Conservation (phyloP, 225 moss, liverwort and hornwort genomes). For the Marchantia polymorpha region DNA sequence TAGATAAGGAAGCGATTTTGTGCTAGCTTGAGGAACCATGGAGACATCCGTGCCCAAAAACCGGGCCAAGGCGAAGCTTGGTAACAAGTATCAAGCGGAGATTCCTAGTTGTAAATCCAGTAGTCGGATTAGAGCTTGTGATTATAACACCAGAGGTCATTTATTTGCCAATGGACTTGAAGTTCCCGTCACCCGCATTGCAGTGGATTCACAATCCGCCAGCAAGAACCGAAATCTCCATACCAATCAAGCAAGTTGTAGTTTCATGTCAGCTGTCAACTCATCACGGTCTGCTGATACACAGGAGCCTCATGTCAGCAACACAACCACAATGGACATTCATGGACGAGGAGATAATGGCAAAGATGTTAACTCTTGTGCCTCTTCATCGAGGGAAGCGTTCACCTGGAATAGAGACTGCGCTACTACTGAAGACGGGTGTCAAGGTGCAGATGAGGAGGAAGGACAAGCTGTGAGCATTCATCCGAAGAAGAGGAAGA, state of each 20-base stretch:
- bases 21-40: slow-evolving; percentile 17
- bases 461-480: slow-evolving; percentile 11
- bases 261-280: slow-evolving; percentile 31
- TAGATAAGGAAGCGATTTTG: slow-evolving; percentile 11
- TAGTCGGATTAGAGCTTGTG: slow-evolving; percentile 32
- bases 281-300: slow-evolving; percentile 25
- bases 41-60: slow-evolving; percentile 16
- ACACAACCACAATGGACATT: background rate
- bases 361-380: slow-evolving; percentile 45
- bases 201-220: slow-evolving; percentile 14
- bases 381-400: slow-evolving; percentile 39
- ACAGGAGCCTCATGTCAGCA: slow-evolving; percentile 2
- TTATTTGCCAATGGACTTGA: slow-evolving; percentile 41
- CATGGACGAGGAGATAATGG: background rate
- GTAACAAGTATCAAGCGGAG: slow-evolving; percentile 36
- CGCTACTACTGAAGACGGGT: background rate
- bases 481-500: slow-evolving; percentile 39
- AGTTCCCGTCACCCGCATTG: slow-evolving; percentile 44
- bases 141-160: slow-evolving; percentile 39
- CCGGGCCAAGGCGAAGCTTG: slow-evolving; percentile 33
- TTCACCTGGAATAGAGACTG: slow-evolving; percentile 20
- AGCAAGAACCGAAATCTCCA: slow-evolving; percentile 25
- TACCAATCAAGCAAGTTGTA: slow-evolving; percentile 30
- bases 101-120: slow-evolving; percentile 42
- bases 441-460: slow-evolving; percentile 18